phyloP scores from a whole-genome alignment of 306 rosid genomes.

The Ochetophila trinervis region DNA sequence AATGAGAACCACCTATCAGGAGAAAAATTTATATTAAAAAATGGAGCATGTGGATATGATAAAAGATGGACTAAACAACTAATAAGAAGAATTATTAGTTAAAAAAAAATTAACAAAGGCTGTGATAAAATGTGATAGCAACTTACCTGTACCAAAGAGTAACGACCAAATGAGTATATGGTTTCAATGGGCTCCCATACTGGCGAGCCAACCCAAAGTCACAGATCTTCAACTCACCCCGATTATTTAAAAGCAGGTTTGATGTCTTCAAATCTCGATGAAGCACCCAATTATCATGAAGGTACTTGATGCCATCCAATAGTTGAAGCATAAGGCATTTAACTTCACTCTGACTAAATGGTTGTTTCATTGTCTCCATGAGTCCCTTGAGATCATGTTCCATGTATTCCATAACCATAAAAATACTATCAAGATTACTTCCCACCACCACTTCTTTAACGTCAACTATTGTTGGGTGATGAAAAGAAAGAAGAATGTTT shows the following conservation, averaged over 20 bases:
- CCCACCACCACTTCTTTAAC: constrained; percentile 99
- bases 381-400: constrained; percentile 96
- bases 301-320: constrained; percentile 91
- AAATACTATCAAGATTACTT: constrained; percentile 94
- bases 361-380: constrained; percentile 97
- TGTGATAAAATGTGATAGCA: background rate
- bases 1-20: background rate
- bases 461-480: constrained; percentile 91
- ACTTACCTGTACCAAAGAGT: constrained; percentile 99
- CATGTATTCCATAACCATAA: constrained; percentile 99
- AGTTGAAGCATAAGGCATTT: constrained; percentile 97
- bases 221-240: constrained; percentile 96
- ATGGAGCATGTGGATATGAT: background rate
- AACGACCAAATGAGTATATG: constrained; percentile 96
- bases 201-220: constrained; percentile 99
- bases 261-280: constrained; percentile 98
- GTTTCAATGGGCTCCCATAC: constrained; percentile 97
- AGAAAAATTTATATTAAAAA: too few species aligned
- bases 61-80: background rate
- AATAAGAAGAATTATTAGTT: background rate
- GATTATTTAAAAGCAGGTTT: constrained; percentile 83
- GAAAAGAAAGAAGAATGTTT: constrained; percentile 96
- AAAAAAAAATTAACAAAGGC: background rate
- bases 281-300: constrained; percentile 99
- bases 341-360: constrained; percentile 98